Base-by-base conservation (phyloP, 106 monocot species). In the Triglochin maritima region DNA sequence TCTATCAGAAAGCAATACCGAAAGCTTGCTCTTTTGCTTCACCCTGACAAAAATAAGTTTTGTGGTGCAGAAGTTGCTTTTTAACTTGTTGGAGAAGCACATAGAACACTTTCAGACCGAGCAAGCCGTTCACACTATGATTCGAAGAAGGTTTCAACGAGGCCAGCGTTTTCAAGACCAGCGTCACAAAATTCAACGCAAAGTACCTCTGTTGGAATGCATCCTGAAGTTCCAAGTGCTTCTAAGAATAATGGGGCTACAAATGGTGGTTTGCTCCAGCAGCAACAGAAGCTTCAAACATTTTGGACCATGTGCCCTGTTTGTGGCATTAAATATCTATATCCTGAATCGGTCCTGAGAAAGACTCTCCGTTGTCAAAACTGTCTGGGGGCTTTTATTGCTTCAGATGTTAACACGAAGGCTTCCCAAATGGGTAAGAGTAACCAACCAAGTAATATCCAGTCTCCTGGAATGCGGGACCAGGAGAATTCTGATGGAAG, bases 11-110 rank as follows among this genome's bases (percentile, higher is more conserved):
- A 84, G 50, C 90, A 84, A 57, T 86, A 79, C 49, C 75, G 81
- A 41, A 86, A 80, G 68, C 84, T 90, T 47, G 90, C 86, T 62
- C 77, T 90, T 57, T 56, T 69, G 3, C 84, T 90, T 50, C 83
- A 29, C 29, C 29, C 29, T 0, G 29, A 29, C 29, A 29, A 29
- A 29, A 29, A 29, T 1, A 29, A 29, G 69, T 86, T 86, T 66
- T 15, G 79, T 46, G 90, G 90, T 60, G 81, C 90, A 13, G 86
- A 90, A 75, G 81, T 81, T 42, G 90, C 90, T 6, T 90, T 90
- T 66, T 86, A 90, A 69, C 68, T 90, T 17, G 69, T 86, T 49
- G 79, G 76, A 15, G 86, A 90, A 77, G 89, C 86, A n/a, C 48
- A 88, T 66, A 68, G 50, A 49, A 80, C 50, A 17, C 73, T 88